phyloP scores from a whole-genome alignment of 2,329 filamentous ascomycete species.

The Ciborinia camelliae region DNA sequence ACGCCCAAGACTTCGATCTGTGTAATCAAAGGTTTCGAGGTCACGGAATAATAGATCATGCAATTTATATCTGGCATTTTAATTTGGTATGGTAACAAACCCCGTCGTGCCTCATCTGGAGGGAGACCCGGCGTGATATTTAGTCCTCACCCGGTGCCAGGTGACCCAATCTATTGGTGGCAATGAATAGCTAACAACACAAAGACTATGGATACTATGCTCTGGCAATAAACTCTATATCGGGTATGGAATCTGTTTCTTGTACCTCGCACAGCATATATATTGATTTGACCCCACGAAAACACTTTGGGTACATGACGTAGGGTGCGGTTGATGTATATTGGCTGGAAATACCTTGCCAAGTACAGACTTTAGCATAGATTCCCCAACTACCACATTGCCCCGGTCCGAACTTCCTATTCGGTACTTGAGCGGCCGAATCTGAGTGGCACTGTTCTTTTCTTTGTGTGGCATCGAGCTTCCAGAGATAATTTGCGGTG shows the following conservation, averaged over 20 bases:
- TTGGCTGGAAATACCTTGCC: not conserved
- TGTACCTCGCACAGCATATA: not conserved
- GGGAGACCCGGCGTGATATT: not conserved
- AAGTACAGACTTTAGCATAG: conserved; percentile 18
- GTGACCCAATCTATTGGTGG: not conserved
- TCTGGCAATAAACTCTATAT: not conserved
- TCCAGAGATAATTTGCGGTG: not conserved
- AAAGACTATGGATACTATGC: not conserved
- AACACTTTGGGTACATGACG: not conserved
- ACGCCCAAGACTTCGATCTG: not conserved
- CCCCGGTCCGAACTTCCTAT: conserved; percentile 11
- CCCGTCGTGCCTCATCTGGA: not conserved
- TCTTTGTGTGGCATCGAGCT: not conserved
- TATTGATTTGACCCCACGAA: not conserved
- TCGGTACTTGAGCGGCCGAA: not conserved
- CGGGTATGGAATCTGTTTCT: not conserved
- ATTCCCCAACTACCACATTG: conserved; percentile 6
- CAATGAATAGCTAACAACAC: not conserved
- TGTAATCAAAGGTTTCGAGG: not conserved
- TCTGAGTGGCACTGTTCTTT: not conserved
- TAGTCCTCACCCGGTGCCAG: not conserved
- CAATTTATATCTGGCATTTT: not conserved
- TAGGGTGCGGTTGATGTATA: not conserved
- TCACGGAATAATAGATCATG: conserved; percentile 3
- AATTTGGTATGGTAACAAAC: not conserved